These are phyloP conservation scores for Emmonsia crescens DNA, from an alignment of 2,329 filamentous ascomycete species.

Conservation along the genomic window DNA sequence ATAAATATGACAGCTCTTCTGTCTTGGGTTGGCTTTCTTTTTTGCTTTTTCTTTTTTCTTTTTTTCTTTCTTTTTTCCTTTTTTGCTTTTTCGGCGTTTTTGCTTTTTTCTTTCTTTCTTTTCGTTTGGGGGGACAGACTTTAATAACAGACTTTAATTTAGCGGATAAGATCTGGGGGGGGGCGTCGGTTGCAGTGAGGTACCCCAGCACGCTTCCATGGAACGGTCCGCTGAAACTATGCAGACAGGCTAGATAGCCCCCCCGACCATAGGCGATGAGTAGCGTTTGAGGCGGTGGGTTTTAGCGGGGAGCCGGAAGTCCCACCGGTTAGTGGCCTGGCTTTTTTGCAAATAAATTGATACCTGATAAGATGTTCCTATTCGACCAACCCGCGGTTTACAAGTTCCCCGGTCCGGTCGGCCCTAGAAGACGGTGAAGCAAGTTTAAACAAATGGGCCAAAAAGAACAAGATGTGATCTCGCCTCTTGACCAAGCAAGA, in stretches of 20 bases:
- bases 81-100: background rate
- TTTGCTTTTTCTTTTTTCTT: background rate
- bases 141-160: too few species aligned
- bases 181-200: background rate
- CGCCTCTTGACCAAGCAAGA: too few species aligned
- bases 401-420: background rate
- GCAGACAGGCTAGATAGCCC: background rate
- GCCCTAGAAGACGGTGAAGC: background rate
- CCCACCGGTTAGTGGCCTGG: background rate
- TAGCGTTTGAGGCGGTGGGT: background rate
- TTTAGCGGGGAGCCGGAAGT: background rate
- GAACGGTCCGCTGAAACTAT: conserved; percentile 6
- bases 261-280: background rate
- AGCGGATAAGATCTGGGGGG: background rate
- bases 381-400: background rate
- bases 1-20: conserved; percentile 5
- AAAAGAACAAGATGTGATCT: too few species aligned
- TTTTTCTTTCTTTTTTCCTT: background rate
- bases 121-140: too few species aligned
- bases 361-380: too few species aligned
- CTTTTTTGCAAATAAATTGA: background rate
- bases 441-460: too few species aligned
- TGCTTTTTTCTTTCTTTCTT: background rate
- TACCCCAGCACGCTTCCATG: conserved; percentile 2
- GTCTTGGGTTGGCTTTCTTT: background rate